Conservation (phyloP, 495 filamentous ascomycete species). For the Chaetomidium leptoderma region DNA sequence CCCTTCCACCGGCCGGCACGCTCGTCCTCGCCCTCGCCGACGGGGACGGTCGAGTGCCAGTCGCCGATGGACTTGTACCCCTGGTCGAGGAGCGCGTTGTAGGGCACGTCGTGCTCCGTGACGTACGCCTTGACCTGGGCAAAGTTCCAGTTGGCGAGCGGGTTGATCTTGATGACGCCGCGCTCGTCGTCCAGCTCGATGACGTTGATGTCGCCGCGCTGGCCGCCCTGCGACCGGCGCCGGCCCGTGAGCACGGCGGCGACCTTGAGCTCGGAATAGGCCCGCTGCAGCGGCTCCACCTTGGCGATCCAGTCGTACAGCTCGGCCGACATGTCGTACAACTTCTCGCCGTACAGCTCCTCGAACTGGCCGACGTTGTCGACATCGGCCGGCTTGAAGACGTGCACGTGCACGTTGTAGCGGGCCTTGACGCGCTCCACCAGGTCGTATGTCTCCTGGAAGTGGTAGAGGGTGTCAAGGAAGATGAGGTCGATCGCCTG, state of each 20-base stretch:
- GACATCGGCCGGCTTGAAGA: conserved; percentile 77
- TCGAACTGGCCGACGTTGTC: conserved; percentile 72
- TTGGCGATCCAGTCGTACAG: conserved; percentile 97
- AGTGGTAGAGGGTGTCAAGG: conserved; percentile 95
- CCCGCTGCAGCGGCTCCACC: conserved; percentile 91
- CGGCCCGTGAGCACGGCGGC: conserved; percentile 94
- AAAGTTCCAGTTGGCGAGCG: conserved; percentile 95
- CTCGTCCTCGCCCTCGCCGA: conserved; percentile 89
- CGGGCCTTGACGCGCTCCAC: conserved; percentile 69
- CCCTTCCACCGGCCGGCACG: conserved; percentile 97
- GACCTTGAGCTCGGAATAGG: conserved; percentile 82
- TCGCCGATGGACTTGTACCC: conserved; percentile 98
- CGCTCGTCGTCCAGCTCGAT: conserved; percentile 84
- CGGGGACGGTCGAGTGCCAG: conserved; percentile 93
- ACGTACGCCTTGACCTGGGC: conserved; percentile 83
- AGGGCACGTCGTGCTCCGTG: conserved; percentile 79
- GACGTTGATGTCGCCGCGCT: conserved; percentile 81
- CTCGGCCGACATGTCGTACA: conserved; percentile 84
- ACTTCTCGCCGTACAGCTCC: conserved; percentile 68
- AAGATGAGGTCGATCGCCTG: conserved; percentile 83
- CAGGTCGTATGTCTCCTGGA: conserved; percentile 79
- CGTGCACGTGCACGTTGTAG: conserved; percentile 76
- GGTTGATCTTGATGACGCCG: conserved; percentile 95
- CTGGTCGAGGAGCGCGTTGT: conserved; percentile 82
- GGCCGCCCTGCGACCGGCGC: conserved; percentile 85